Evolutionary conservation across 2,329 filamentous ascomycete genomes (phyloP), one percentile per base, ranked within the genome.

Genomic region (Diaporthe helianthi): DNA sequence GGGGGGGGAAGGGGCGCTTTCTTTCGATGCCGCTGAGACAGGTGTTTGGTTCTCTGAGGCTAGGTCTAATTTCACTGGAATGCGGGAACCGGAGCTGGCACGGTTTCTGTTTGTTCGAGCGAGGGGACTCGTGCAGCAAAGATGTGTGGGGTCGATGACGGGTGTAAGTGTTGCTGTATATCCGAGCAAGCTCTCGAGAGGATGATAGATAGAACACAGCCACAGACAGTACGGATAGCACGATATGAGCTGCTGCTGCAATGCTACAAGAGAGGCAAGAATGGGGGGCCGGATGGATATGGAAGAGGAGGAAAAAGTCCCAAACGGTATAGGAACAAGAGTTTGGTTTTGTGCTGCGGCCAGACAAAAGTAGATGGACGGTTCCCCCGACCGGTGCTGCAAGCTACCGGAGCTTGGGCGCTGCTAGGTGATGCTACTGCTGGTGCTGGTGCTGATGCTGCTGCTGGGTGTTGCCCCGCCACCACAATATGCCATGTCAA

Each of bases 391-490:
- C 19, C n/a, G 3, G 58, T 63, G 44, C 44, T 33, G 44, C 36
- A 36, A 26, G 44, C 58, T 19, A 17, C n/a, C n/a, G 44, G 55
- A 60, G 24, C 26, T 46, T n/a, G 36, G 24, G 22, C n/a, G 38
- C 36, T 60, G 41, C 55, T 47, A 46, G 38, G 22, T 61, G 26
- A 44, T 54, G 52, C 52, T 19, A 31, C 31, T 12, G 52, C 52
- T 22, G 52, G 29, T 12, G 53, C 53, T 58, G 26, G n/a, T n/a
- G 44, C 19, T 44, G 15, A 6, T 38, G 38, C 4, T 22, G 26
- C 41, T 33, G 65, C 51, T 67, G 65, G 26, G 26, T 33, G 65
- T 58, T 67, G 65, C 65, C 65, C 65, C 65, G 65, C 65, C 65
- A 67, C 65, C 65, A 49, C 1, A 58, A 58, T 49, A 49, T 46